Conservation (phyloP, 2,329 filamentous ascomycete species). For the Monosporascus cannonballus region DNA sequence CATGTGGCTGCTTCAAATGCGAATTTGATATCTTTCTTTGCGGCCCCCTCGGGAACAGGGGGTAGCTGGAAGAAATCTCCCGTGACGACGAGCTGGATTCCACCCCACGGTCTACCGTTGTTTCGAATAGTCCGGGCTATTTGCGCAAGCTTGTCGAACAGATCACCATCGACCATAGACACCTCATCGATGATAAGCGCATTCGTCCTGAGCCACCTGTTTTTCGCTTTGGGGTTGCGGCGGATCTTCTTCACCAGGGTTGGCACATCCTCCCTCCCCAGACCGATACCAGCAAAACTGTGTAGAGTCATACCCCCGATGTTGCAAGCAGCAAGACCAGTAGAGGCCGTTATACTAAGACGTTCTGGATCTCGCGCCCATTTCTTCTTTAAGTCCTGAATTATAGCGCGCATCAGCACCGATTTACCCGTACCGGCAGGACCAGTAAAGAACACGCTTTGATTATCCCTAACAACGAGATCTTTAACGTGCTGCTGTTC, state of each 20-base stretch:
- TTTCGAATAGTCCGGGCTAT: slow-evolving; percentile 82
- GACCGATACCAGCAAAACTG: slow-evolving; percentile 90
- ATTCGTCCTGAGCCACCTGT: slow-evolving; percentile 83
- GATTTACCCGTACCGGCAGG: slow-evolving; percentile 97
- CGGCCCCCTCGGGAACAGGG: slow-evolving; percentile 75
- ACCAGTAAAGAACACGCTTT: slow-evolving; percentile 97
- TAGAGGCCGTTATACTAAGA: slow-evolving; percentile 91
- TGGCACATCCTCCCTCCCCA: slow-evolving; percentile 81
- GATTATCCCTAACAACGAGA: slow-evolving; percentile 70
- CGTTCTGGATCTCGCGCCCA: slow-evolving; percentile 71
- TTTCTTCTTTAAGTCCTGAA: slow-evolving; percentile 71
- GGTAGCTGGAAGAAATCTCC: slow-evolving; percentile 98
- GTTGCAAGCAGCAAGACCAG: slow-evolving; percentile 91
- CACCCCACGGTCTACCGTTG: slow-evolving; percentile 88
- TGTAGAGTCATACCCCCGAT: slow-evolving; percentile 94
- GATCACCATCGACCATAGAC: slow-evolving; percentile 95
- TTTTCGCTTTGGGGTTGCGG: slow-evolving; percentile 79
- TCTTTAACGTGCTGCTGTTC: slow-evolving; percentile 83
- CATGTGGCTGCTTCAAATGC: slow-evolving; percentile 90
- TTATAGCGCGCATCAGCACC: slow-evolving; percentile 88
- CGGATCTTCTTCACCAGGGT: slow-evolving; percentile 86
- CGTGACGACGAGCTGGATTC: slow-evolving; percentile 91
- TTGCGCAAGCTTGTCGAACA: slow-evolving; percentile 92
- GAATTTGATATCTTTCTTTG: slow-evolving; percentile 67
- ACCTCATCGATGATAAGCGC: slow-evolving; percentile 89